These are phyloP conservation scores for Rhynchospora pubera DNA, from an alignment of 176 grass and related monocot genomes.

Conservation along the genomic window DNA sequence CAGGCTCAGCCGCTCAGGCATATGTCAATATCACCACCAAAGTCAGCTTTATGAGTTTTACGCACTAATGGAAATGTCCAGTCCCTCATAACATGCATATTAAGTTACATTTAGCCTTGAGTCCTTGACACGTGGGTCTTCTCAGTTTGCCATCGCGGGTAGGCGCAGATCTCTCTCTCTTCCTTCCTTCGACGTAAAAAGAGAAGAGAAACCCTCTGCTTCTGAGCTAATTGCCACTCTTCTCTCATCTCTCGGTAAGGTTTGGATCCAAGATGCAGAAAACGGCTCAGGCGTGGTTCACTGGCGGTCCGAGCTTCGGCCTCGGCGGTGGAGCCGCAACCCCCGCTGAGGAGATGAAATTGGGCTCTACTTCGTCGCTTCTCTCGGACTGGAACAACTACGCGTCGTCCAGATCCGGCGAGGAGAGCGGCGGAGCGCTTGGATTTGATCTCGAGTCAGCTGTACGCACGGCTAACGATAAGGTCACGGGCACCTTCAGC, in stretches of 20 bases:
- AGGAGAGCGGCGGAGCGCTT: constrained; percentile 37
- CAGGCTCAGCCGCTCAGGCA: too few relatives aligned
- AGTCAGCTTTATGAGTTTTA: too few relatives aligned
- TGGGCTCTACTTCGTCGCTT: constrained; percentile 34
- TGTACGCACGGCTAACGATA: constrained; percentile 86
- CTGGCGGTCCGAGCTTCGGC: constrained; percentile 25
- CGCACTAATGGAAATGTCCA: too few relatives aligned
- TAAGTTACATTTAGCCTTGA: too few relatives aligned
- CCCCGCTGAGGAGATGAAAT: constrained; percentile 26
- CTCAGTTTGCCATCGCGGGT: neutral
- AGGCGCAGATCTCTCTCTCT: neutral
- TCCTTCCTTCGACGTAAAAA: neutral
- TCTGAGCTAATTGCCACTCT: neutral
- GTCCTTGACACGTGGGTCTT: neutral
- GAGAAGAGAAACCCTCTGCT: neutral
- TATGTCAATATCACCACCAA: too few relatives aligned
- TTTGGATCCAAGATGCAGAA: constrained; percentile 42
- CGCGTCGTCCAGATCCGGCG: constrained; percentile 50
- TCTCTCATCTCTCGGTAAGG: neutral
- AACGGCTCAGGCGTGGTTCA: constrained; percentile 92
- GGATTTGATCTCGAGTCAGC: constrained; percentile 91
- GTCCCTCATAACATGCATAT: too few relatives aligned
- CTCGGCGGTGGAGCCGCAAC: constrained; percentile 1
- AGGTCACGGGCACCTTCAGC: constrained; percentile 78
- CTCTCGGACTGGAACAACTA: constrained; percentile 96